These are phyloP conservation scores for Leishmania amazonensis DNA, from an alignment of 208 protist species.

Conservation along the genomic window DNA sequence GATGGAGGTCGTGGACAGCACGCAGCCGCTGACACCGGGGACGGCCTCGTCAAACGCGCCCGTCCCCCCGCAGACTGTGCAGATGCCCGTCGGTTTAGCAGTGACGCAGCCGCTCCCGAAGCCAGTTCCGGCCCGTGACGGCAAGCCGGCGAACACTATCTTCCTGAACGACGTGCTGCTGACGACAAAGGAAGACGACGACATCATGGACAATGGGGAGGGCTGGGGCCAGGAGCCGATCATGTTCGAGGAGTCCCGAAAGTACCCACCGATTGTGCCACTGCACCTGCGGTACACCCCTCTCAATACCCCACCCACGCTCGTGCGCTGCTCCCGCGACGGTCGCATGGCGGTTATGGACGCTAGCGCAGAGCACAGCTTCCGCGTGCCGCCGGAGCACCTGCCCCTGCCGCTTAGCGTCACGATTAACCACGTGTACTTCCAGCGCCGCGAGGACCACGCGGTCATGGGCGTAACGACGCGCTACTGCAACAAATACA, in stretches of 20 bases:
- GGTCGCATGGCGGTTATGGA: conserved; percentile 57
- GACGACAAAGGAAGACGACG: conserved; percentile 77
- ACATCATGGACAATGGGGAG: conserved; percentile 76
- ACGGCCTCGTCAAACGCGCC: conserved; percentile 8
- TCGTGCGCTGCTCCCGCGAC: conserved; percentile 71
- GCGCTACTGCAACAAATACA: conserved; percentile 91
- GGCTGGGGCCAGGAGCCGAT: conserved; percentile 84
- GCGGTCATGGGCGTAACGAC: conserved; percentile 87
- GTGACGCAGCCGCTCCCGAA: conserved; percentile 32
- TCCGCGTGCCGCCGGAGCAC: conserved; percentile 57
- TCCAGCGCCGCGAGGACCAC: conserved; percentile 89
- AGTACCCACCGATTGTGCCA: conserved; percentile 89
- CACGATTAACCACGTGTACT: conserved; percentile 94
- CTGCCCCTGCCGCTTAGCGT: conserved; percentile 88
- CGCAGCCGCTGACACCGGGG: conserved; percentile 61
- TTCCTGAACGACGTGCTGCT: conserved; percentile 76
- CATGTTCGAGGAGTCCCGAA: conserved; percentile 86
- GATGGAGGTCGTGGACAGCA: conserved; percentile 70
- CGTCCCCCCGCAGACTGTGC: conserved; percentile 14
- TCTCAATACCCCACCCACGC: conserved; percentile 91
- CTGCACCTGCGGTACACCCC: conserved; percentile 92
- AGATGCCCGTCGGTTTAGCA: conserved; percentile 5
- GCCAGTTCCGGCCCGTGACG: conserved; percentile 41
- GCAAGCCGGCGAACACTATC: conserved; percentile 68
- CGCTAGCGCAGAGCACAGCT: conserved; percentile 34